A percentile compares a stretch with the other conserved stretches of the same genome.
These are phyloP conservation scores for Linnemannia elongata DNA, from an alignment of 192 early-diverging fungal genomes.

Conservation along the genomic window DNA sequence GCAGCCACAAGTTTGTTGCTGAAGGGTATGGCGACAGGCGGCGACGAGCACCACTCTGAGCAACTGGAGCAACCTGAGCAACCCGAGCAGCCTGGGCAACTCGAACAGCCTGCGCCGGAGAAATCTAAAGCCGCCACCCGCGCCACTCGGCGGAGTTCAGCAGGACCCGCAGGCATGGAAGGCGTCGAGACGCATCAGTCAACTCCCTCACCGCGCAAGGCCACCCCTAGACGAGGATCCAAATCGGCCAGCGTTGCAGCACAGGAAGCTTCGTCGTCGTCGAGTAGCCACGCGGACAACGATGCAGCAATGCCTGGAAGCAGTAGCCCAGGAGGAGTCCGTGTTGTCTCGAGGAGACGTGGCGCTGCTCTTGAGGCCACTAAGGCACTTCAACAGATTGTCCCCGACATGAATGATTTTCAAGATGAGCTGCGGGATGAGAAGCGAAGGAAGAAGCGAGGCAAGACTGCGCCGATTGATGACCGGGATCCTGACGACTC, in stretches of 20 bases:
- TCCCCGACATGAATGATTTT: conserved; percentile 50
- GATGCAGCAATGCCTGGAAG: neutral
- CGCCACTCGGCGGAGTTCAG: neutral
- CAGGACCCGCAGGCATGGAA: neutral
- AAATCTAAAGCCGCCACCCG: neutral
- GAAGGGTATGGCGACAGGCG: neutral
- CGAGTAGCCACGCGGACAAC: neutral
- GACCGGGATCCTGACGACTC: conserved; percentile 9
- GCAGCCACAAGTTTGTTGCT: neutral
- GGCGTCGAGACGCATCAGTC: neutral
- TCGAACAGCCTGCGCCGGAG: neutral
- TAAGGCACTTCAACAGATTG: conserved; percentile 44
- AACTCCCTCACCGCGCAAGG: neutral
- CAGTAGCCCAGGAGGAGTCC: conserved; percentile 5
- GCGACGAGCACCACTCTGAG: neutral
- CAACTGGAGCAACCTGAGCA: neutral
- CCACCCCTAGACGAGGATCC: neutral
- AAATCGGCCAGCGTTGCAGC: neutral
- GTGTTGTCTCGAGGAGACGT: conserved; percentile 17
- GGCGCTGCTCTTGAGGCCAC: conserved; percentile 45
- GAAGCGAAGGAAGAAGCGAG: conserved; percentile 50
- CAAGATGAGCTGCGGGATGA: conserved; percentile 61
- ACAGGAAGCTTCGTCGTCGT: neutral
- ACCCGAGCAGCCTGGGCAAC: neutral
- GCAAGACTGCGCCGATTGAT: neutral